phyloP scores from a whole-genome alignment of 805 yeast species.

The Maudiozyma bulderi region DNA sequence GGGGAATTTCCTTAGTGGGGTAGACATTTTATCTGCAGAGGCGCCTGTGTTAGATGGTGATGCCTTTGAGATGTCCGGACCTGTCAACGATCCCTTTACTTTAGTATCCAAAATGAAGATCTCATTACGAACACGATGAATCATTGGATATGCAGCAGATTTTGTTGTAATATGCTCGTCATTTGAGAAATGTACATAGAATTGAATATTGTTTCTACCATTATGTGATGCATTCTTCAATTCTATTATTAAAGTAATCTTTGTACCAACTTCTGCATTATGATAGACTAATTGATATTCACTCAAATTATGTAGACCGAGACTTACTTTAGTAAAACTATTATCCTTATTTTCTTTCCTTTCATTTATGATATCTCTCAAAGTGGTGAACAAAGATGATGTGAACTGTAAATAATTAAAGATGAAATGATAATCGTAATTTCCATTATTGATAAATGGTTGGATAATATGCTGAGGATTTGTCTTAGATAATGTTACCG shows the following conservation, averaged over 20 bases:
- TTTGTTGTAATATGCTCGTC: slow-evolving; percentile 24
- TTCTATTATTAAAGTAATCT: slow-evolving; percentile 22
- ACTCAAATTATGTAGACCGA: slow-evolving; percentile 23
- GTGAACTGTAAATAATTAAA: slow-evolving; percentile 30
- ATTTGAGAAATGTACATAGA: slow-evolving; percentile 24
- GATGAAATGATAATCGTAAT: slow-evolving; percentile 25
- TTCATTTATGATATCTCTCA: slow-evolving; percentile 12
- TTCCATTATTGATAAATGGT: slow-evolving; percentile 23
- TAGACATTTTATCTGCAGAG: not conserved
- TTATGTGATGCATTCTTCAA: slow-evolving; percentile 23
- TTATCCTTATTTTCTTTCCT: slow-evolving; percentile 1
- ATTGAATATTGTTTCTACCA: slow-evolving; percentile 17
- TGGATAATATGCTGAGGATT: slow-evolving; percentile 29
- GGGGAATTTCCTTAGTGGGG: slow-evolving; percentile 5
- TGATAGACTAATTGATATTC: slow-evolving; percentile 25
- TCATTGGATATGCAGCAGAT: slow-evolving; percentile 20
- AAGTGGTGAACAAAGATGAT: slow-evolving; percentile 20
- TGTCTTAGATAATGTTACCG: slow-evolving; percentile 22
- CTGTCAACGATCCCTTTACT: not conserved
- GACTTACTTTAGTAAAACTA: slow-evolving; percentile 13
- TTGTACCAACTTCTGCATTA: slow-evolving; percentile 19
- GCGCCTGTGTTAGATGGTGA: not conserved
- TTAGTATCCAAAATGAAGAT: slow-evolving; percentile 21
- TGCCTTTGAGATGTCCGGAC: not conserved
- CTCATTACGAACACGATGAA: slow-evolving; percentile 24